phyloP scores from a whole-genome alignment of 2,329 filamentous ascomycete species.

The Juglanconis juglandina region DNA sequence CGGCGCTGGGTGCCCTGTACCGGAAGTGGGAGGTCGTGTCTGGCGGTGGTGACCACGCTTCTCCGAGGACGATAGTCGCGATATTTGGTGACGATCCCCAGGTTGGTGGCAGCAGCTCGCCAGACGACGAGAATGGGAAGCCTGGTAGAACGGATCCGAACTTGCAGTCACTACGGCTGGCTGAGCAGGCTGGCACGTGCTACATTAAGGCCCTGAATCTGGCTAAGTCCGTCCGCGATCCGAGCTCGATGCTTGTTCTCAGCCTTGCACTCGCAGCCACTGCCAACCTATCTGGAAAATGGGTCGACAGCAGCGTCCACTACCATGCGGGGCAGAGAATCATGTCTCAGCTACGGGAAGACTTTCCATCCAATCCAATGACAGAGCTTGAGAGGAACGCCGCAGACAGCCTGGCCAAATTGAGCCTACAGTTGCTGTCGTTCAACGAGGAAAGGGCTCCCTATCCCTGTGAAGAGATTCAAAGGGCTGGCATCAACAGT shows the following conservation, averaged over 20 bases:
- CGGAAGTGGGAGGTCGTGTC: slow-evolving; percentile 21
- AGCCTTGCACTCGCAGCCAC: slow-evolving; percentile 31
- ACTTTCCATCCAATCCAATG: neutral
- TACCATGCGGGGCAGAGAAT: slow-evolving; percentile 28
- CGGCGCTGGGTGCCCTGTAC: slow-evolving; percentile 34
- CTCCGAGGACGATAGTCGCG: neutral
- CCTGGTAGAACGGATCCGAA: neutral
- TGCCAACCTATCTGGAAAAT: slow-evolving; percentile 30
- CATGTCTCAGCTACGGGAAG: slow-evolving; percentile 17
- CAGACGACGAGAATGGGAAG: neutral
- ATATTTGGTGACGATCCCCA: neutral
- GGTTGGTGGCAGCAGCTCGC: neutral
- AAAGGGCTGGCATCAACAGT: neutral
- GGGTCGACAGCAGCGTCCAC: slow-evolving; percentile 30
- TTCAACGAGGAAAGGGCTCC: slow-evolving; percentile 31
- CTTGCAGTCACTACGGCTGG: slow-evolving; percentile 18
- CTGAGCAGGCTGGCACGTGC: slow-evolving; percentile 23
- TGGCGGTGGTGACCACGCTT: neutral
- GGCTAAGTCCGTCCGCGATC: slow-evolving; percentile 25
- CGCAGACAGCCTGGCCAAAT: slow-evolving; percentile 24
- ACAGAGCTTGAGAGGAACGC: slow-evolving; percentile 18
- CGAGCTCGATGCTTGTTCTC: slow-evolving; percentile 27
- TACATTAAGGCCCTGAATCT: slow-evolving; percentile 29
- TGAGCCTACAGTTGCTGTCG: slow-evolving; percentile 34
- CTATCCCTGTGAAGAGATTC: slow-evolving; percentile 24